phyloP scores from a whole-genome alignment of 139 green algal species.

The Mesotaenium endlicherianum region DNA sequence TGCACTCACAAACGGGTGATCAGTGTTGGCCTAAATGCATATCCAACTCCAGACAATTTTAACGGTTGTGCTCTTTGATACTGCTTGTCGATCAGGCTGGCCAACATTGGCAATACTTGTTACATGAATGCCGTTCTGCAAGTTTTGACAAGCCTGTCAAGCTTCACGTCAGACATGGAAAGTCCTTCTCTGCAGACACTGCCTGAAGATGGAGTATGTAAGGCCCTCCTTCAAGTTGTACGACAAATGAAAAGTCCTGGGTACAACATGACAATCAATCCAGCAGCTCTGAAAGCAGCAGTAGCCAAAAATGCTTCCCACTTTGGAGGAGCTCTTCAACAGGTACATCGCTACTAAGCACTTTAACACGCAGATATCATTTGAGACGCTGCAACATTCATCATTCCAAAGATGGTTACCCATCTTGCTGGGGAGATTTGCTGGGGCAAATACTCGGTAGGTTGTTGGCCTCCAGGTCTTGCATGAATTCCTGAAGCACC shows the following conservation, averaged over 20 bases:
- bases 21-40: too few species aligned
- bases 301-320: background rate
- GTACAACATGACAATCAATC: background rate
- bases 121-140: slow-evolving; percentile 66
- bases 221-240: background rate
- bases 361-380: background rate
- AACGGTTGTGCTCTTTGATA: too few species aligned
- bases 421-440: background rate
- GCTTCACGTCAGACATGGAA: slow-evolving; percentile 56
- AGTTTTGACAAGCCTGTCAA: slow-evolving; percentile 58
- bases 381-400: background rate
- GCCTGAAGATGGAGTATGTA: slow-evolving; percentile 6
- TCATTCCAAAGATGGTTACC: background rate
- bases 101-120: slow-evolving; percentile 67
- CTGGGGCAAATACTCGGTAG: background rate
- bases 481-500: background rate
- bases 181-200: slow-evolving; percentile 16
- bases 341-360: background rate
- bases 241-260: background rate
- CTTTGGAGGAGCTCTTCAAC: slow-evolving; percentile 58
- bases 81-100: too few species aligned
- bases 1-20: too few species aligned
- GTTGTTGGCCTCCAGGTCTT: background rate
- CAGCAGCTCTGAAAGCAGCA: background rate
- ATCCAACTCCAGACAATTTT: too few species aligned